Conservation (phyloP, 2,329 filamentous ascomycete species). For the Fusarium fujikuroi region DNA sequence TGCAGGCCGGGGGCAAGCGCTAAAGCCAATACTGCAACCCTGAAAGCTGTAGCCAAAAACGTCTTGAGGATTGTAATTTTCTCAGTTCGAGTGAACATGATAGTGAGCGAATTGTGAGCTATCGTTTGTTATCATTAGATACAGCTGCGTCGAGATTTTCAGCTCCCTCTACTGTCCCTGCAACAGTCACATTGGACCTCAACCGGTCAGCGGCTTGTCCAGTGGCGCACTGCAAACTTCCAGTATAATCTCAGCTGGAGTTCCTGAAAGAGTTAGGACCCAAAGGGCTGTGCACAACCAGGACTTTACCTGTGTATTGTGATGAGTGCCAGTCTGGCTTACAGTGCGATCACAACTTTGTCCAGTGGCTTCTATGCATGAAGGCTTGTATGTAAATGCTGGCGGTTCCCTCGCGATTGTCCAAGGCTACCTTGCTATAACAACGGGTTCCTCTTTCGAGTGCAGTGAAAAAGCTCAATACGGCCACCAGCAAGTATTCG, state of each 20-base stretch:
- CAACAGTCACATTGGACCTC: background rate
- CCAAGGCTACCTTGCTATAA: background rate
- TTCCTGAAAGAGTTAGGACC: background rate
- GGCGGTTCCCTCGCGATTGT: accelerated
- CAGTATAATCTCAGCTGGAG: background rate
- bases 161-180: background rate
- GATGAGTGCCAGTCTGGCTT: background rate
- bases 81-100: background rate
- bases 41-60: background rate
- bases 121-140: too few species aligned
- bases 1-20: background rate
- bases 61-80: too few species aligned
- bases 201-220: background rate
- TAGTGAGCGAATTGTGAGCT: background rate
- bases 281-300: too few species aligned
- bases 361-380: background rate
- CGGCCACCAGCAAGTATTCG: accelerated
- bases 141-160: background rate
- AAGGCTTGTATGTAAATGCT: background rate
- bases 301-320: too few species aligned
- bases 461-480: background rate
- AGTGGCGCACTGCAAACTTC: background rate
- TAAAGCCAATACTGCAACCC: background rate
- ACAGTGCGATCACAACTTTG: background rate
- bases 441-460: background rate